phyloP scores from a whole-genome alignment of 768 basidiomycete species.

The Multifurca ochricompacta region DNA sequence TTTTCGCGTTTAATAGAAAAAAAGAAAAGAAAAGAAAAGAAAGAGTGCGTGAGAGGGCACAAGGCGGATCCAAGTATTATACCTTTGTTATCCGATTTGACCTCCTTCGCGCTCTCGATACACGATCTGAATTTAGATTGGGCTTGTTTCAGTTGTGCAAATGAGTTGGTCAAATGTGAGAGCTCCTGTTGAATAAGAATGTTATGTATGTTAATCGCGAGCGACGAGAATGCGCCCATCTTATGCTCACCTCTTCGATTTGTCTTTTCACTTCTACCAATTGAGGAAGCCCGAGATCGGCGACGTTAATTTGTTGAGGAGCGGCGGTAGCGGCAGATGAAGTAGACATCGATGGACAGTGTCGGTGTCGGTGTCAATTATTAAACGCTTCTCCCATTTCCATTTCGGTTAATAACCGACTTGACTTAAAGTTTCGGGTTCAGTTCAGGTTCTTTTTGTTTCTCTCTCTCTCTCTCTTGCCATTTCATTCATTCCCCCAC shows the following conservation, averaged over 20 bases:
- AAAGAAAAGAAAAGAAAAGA: too few species aligned
- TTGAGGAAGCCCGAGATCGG: conserved; percentile 80
- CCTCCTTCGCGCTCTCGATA: conserved; percentile 67
- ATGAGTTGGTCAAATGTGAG: conserved; percentile 84
- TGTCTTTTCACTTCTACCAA: conserved; percentile 85
- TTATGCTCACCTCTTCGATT: conserved; percentile 75
- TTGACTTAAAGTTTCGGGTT: too few species aligned
- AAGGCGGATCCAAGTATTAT: neutral
- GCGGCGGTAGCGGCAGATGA: conserved; percentile 4
- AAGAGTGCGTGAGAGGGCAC: too few species aligned
- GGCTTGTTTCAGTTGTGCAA: conserved; percentile 86
- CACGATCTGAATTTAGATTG: conserved; percentile 89
- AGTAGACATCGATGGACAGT: neutral
- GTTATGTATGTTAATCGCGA: neutral
- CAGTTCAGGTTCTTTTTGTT: neutral
- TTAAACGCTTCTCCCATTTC: too few species aligned
- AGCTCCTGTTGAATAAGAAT: conserved; percentile 57
- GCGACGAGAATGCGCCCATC: neutral
- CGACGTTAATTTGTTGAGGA: conserved; percentile 66
- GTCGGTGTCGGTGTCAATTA: too few species aligned
- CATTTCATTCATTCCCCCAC: neutral
- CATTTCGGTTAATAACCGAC: too few species aligned
- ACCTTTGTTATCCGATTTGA: conserved; percentile 66
- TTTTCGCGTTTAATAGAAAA: too few species aligned
- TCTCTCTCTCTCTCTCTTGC: neutral